These are phyloP conservation scores for Aaosphaeria arxii DNA, from an alignment of 2,329 filamentous ascomycete species.

Conservation along the genomic window DNA sequence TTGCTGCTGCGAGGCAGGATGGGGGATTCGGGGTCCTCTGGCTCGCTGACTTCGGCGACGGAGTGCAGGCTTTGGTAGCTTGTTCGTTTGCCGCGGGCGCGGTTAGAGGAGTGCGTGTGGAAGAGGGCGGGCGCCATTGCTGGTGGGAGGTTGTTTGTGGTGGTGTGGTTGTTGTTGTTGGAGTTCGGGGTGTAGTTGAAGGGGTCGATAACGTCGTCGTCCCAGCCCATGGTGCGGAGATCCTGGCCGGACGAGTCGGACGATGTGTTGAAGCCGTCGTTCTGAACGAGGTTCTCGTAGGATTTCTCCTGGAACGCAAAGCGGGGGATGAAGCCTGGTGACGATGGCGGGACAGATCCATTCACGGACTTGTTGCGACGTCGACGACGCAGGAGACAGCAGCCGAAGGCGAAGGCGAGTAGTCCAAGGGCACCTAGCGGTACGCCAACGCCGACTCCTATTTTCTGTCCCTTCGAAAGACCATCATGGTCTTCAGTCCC, in stretches of 20 bases:
- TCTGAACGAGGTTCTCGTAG: not conserved
- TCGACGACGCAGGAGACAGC: conserved; percentile 25
- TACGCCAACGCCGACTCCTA: conserved; percentile 39
- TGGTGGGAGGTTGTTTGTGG: conserved; percentile 7
- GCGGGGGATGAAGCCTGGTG: conserved; percentile 34
- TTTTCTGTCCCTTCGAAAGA: conserved; percentile 25
- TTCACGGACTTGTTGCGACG: conserved; percentile 16
- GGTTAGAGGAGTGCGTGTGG: conserved; percentile 33
- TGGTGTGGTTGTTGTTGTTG: conserved; percentile 2
- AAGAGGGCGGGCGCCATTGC: conserved; percentile 23
- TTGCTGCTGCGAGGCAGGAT: conserved; percentile 10
- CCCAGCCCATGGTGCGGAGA: conserved; percentile 19
- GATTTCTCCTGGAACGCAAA: conserved; percentile 32
- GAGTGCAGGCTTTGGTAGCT: conserved; percentile 30
- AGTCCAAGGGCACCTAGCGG: conserved; percentile 60
- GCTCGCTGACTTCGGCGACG: conserved; percentile 30
- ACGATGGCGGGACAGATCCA: conserved; percentile 28
- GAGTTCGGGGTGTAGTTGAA: not conserved
- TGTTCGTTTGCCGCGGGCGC: conserved; percentile 28
- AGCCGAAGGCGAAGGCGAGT: conserved; percentile 19
- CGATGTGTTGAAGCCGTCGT: not conserved
- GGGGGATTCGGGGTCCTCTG: conserved; percentile 25
- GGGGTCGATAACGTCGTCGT: conserved; percentile 21
- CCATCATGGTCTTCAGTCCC: conserved; percentile 6
- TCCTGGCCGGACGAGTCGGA: conserved; percentile 4